phyloP scores from a whole-genome alignment of 805 yeast genomes.

The Grigorovia yakushimaensis region DNA sequence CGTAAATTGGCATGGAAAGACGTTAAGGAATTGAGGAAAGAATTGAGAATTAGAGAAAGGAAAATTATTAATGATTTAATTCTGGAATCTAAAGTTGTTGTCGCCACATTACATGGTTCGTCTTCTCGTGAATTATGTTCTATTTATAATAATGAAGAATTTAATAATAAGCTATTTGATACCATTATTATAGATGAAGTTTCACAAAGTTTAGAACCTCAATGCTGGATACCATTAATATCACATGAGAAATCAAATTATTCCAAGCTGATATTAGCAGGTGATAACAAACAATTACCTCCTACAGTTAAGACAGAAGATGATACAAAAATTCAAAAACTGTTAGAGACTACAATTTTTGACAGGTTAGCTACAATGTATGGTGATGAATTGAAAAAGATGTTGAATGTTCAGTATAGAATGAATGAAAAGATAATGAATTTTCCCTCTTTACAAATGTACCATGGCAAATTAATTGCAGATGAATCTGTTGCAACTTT shows the following conservation, averaged over 20 bases:
- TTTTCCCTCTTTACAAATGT: slow-evolving; percentile 62
- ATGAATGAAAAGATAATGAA: slow-evolving; percentile 75
- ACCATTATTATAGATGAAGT: slow-evolving; percentile 90
- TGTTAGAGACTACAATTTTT: slow-evolving; percentile 60
- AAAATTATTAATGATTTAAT: slow-evolving; percentile 53
- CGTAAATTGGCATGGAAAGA: slow-evolving; percentile 59
- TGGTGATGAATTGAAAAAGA: slow-evolving; percentile 39
- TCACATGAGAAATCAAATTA: slow-evolving; percentile 44
- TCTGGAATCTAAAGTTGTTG: slow-evolving; percentile 53
- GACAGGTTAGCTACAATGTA: slow-evolving; percentile 57
- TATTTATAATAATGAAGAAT: slow-evolving; percentile 30
- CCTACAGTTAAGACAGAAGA: slow-evolving; percentile 69
- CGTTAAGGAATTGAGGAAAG: slow-evolving; percentile 59
- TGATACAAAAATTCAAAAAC: slow-evolving; percentile 32
- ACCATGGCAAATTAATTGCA: slow-evolving; percentile 54
- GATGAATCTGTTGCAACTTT: slow-evolving; percentile 46
- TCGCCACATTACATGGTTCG: slow-evolving; percentile 82
- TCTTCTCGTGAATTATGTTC: slow-evolving; percentile 61
- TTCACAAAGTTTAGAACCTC: slow-evolving; percentile 88
- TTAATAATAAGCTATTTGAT: slow-evolving; percentile 42
- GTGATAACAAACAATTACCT: slow-evolving; percentile 86
- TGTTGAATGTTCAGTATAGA: slow-evolving; percentile 75
- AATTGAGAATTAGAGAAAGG: slow-evolving; percentile 55
- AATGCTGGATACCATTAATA: slow-evolving; percentile 89
- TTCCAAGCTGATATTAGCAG: slow-evolving; percentile 67